These are phyloP conservation scores for Hemileccinum rubropunctum DNA, from an alignment of 768 basidiomycete species.

Conservation along the genomic window DNA sequence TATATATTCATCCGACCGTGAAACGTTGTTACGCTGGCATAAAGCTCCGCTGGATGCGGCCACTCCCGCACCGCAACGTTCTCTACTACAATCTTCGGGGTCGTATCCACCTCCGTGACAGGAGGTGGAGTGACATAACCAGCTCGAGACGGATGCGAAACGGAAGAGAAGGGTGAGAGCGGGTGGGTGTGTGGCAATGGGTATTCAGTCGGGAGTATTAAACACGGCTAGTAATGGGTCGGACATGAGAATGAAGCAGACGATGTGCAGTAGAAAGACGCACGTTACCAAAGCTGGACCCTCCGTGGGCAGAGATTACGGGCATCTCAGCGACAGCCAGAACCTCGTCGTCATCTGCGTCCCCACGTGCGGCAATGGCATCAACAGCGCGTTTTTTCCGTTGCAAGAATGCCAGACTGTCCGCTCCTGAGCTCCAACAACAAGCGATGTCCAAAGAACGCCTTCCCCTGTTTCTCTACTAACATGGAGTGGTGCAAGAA, in stretches of 20 bases:
- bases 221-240: slow-evolving; percentile 28
- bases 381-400: slow-evolving; percentile 15
- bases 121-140: slow-evolving; percentile 5
- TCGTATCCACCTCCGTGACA: background rate
- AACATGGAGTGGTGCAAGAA: slow-evolving; percentile 43
- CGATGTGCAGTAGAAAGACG: background rate
- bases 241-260: background rate
- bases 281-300: slow-evolving; percentile 30
- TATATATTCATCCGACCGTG: slow-evolving; percentile 33
- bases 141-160: slow-evolving; percentile 11
- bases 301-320: slow-evolving; percentile 9
- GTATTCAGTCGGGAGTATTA: slow-evolving; percentile 34
- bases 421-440: slow-evolving; percentile 40
- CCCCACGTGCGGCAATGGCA: background rate
- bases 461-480: slow-evolving; percentile 36
- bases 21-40: slow-evolving; percentile 41
- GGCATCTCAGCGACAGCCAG: slow-evolving; percentile 6
- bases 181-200: slow-evolving; percentile 18
- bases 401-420: slow-evolving; percentile 17
- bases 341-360: background rate
- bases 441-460: slow-evolving; percentile 42
- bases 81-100: slow-evolving; percentile 1
- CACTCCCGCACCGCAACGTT: slow-evolving; percentile 20
- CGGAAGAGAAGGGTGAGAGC: slow-evolving; percentile 20
- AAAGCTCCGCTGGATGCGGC: slow-evolving; percentile 43